Percentiles rank a stretch among this genome's conserved stretches.
Evolutionary conservation across 345 rosid genomes (phyloP).

Genomic region (Gossypioides kirkii): DNA sequence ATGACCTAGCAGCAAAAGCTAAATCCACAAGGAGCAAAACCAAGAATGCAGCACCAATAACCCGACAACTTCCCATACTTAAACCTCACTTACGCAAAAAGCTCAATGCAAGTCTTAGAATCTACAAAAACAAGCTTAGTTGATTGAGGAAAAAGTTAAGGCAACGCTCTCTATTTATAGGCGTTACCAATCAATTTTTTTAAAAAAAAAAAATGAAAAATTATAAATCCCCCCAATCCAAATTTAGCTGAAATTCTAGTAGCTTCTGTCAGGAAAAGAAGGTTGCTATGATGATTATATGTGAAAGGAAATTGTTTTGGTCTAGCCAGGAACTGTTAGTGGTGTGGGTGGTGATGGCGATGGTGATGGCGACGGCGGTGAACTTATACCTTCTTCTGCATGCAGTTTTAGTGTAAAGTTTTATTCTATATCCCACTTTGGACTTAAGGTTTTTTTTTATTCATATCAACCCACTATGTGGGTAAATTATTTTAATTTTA

Average conservation of each 20-base stretch:
- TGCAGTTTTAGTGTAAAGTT: background rate
- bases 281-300: background rate
- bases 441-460: too few relatives aligned
- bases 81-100: background rate
- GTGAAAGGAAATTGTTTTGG: background rate
- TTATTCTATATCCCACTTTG: too few relatives aligned
- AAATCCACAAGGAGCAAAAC: slow-evolving; percentile 39
- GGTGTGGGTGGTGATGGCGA: background rate
- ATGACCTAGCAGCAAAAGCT: slow-evolving; percentile 39
- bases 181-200: background rate
- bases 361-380: background rate
- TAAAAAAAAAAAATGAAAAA: too few relatives aligned
- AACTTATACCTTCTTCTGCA: background rate
- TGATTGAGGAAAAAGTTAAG: slow-evolving; percentile 5
- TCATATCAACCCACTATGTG: too few relatives aligned
- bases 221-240: background rate
- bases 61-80: slow-evolving; percentile 27
- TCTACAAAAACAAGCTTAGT: background rate
- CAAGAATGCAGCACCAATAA: slow-evolving; percentile 38
- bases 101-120: background rate
- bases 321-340: background rate
- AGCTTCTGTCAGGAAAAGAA: background rate
- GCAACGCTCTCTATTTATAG: background rate
- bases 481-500: too few relatives aligned
- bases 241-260: background rate